Percentiles rank a stretch among this genome's conserved stretches.
Evolutionary conservation across 305 asterid genomes (phyloP).

Genomic region (Fraxinus xanthoxyloides): DNA sequence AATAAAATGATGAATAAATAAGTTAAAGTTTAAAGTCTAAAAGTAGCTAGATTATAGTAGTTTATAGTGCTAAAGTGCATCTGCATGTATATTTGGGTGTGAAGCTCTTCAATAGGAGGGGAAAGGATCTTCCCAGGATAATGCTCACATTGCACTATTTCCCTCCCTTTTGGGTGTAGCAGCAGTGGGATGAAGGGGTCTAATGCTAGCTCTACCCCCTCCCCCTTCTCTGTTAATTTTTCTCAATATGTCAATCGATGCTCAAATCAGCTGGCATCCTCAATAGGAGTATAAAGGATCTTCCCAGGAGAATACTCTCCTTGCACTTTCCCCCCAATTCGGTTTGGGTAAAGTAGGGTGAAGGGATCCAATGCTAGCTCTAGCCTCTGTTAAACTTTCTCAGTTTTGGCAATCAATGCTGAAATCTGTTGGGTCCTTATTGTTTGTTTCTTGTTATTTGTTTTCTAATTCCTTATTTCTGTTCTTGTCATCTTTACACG

Average conservation of each 20-base stretch:
- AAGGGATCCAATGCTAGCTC: slow-evolving; percentile 2
- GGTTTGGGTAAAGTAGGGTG: not conserved
- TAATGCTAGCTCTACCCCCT: not conserved
- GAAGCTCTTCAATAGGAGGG: not conserved
- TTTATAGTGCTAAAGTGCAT: not conserved
- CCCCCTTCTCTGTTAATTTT: not conserved
- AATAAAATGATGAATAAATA: not conserved
- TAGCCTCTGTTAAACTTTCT: not conserved
- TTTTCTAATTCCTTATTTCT: not conserved
- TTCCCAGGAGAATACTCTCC: not conserved
- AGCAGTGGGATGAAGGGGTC: slow-evolving; percentile 3
- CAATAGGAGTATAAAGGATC: not conserved
- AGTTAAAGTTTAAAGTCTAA: not conserved
- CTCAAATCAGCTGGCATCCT: not conserved
- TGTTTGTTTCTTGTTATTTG: not conserved
- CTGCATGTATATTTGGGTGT: not conserved
- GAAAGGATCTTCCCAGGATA: not conserved
- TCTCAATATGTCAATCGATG: not conserved
- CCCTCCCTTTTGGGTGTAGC: not conserved
- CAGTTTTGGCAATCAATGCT: slow-evolving; percentile 2
- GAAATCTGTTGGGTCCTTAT: not conserved
- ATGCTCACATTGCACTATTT: not conserved
- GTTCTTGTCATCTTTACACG: not conserved
- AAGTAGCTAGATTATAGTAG: not conserved
- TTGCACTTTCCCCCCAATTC: not conserved